Evolutionary conservation across 768 basidiomycete genomes (phyloP).

Genomic region (Phallus indusiatus): DNA sequence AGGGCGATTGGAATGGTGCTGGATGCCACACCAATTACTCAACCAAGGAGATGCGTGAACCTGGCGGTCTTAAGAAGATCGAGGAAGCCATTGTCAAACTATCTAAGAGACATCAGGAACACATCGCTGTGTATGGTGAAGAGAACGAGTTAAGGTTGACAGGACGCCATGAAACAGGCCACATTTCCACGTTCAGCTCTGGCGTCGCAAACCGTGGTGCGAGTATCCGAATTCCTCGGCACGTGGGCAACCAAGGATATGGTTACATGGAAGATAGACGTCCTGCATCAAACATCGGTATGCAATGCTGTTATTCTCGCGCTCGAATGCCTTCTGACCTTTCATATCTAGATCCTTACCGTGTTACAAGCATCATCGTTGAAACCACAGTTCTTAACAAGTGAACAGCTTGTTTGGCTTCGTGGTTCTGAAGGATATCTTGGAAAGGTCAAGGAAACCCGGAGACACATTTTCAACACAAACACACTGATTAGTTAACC

Average conservation of each 20-base stretch:
- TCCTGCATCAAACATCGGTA: conserved; percentile 96
- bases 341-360: conserved; percentile 70
- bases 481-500: too few relatives aligned
- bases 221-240: conserved; percentile 90
- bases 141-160: conserved; percentile 96
- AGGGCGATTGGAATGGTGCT: conserved; percentile 99
- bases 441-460: background rate
- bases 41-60: conserved; percentile 89
- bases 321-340: conserved; percentile 7
- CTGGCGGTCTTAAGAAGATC: conserved; percentile 87
- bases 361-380: conserved; percentile 81
- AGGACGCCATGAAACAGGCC: conserved; percentile 95
- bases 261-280: conserved; percentile 96
- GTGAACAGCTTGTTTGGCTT: background rate
- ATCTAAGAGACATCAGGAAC: conserved; percentile 80
- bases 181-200: conserved; percentile 83
- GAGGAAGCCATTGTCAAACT: conserved; percentile 93
- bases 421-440: background rate
- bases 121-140: conserved; percentile 96
- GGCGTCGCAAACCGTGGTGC: conserved; percentile 98
- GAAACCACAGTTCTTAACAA: conserved; percentile 60
- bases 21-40: conserved; percentile 98
- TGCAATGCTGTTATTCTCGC: conserved; percentile 17
- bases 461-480: too few relatives aligned
- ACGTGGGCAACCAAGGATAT: conserved; percentile 85